Base-by-base conservation (phyloP, 129 eudicot species). In the Arctium minus region DNA sequence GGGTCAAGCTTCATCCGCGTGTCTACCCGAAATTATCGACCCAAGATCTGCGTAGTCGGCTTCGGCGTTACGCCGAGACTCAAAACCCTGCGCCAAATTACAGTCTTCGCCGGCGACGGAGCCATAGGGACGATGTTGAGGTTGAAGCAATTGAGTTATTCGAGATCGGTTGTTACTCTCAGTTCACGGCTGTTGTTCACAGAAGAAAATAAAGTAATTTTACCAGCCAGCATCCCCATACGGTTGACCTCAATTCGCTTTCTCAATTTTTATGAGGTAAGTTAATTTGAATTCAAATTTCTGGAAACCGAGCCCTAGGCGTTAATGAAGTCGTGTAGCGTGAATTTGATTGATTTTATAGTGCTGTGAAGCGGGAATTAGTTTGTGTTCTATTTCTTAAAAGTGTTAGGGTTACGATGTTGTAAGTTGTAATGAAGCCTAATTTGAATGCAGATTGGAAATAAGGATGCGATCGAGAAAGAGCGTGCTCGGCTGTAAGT, bases 401-500 rank as follows among this genome's bases (percentile, higher is more conserved):
- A 29, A 13, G 5, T 72, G 78, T 36, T 72, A 36, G 50, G 12
- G 30, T 50, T 70, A 30, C 30, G 3, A 7, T 60, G 31, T 78
- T 72, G 56, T 50, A 10, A 30, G 77, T 44, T 80, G 78, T 80
- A 60, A 79, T 84, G 84, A 74, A 68, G 60, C 39, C 75, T 22
- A 29, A 4, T 79, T 74, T 88, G 86, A 71, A 87, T 86, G 87
- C 90, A 96, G 99, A 53, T 93, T 67, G 98, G 94, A 72, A 90
- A 84, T 87, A 92, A 91, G 88, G 92, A 81, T 48, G 97, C 97
- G 3, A 88, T 96, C 74, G 88, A 88, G 92, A 89, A 91, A 86
- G 98, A 91, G 87, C 93, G 97, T 37, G 99, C 98, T 85, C 88
- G 99, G 79, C 93, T 96, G 99, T 96, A 91, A 77, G 94, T 87